Evolutionary conservation across 768 basidiomycete genomes (phyloP).

Genomic region (Russula emetica): DNA sequence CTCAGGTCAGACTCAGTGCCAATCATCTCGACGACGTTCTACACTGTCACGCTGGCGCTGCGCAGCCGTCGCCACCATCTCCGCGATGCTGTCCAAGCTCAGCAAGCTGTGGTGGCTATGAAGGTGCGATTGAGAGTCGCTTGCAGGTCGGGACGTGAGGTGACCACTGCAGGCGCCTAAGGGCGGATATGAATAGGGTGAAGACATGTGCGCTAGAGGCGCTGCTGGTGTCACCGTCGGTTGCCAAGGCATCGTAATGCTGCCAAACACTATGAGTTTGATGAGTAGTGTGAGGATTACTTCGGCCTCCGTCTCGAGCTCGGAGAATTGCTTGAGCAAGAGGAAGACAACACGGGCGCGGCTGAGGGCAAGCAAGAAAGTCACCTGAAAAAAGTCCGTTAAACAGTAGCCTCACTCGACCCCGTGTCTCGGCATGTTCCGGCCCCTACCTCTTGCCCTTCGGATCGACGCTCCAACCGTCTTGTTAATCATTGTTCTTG

Average conservation of each 20-base stretch:
- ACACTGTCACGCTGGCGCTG: slow-evolving; percentile 76
- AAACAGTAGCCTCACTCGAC: too few relatives aligned
- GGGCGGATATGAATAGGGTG: slow-evolving; percentile 68
- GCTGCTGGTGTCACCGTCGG: slow-evolving; percentile 55
- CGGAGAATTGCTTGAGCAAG: slow-evolving; percentile 86
- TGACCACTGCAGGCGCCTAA: slow-evolving; percentile 87
- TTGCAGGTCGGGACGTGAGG: slow-evolving; percentile 82
- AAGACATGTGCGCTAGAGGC: slow-evolving; percentile 62
- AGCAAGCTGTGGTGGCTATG: too few relatives aligned
- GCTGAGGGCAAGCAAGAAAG: slow-evolving; percentile 85
- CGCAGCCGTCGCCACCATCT: slow-evolving; percentile 80
- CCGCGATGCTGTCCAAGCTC: slow-evolving; percentile 76
- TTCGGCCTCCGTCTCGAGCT: slow-evolving; percentile 81
- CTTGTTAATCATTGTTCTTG: too few relatives aligned
- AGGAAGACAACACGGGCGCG: slow-evolving; percentile 92
- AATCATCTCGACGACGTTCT: slow-evolving; percentile 84
- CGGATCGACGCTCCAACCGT: too few relatives aligned
- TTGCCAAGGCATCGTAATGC: slow-evolving; percentile 14
- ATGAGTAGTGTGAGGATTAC: slow-evolving; percentile 13
- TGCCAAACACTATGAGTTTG: slow-evolving; percentile 21
- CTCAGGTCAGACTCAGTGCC: slow-evolving; percentile 66
- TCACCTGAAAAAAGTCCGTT: too few relatives aligned
- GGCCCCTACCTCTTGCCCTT: too few relatives aligned
- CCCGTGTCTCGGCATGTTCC: too few relatives aligned
- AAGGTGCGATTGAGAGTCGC: too few relatives aligned